A percentile compares a stretch with the other conserved stretches of the same genome.
Evolutionary conservation across 257 asterid genomes (phyloP).

Genomic region (Scutellaria barbata): DNA sequence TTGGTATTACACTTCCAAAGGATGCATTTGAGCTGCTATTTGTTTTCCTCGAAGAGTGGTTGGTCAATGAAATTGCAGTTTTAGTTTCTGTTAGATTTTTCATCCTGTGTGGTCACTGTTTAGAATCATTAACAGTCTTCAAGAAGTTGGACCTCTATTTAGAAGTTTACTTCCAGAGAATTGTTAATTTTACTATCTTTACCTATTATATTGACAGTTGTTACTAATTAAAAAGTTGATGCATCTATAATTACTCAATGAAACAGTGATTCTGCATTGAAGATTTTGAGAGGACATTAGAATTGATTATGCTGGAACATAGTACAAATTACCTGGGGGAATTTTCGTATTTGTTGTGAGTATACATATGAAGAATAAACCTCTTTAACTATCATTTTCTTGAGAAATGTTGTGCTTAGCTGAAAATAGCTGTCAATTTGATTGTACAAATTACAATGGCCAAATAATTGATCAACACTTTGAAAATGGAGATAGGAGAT

Average conservation of each 20-base stretch:
- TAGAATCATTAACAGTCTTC: slow-evolving; percentile 10
- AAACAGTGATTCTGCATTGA: not conserved
- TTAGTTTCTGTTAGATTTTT: slow-evolving; percentile 29
- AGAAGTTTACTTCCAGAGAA: not conserved
- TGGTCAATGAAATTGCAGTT: slow-evolving; percentile 44
- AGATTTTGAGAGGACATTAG: not conserved
- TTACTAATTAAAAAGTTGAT: slow-evolving; percentile 7
- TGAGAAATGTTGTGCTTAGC: no score
- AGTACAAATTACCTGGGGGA: not conserved
- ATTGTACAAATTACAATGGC: no score
- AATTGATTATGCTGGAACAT: not conserved
- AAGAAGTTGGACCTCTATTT: slow-evolving; percentile 4
- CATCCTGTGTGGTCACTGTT: slow-evolving; percentile 8
- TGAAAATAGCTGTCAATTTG: no score
- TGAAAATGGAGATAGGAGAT: no score
- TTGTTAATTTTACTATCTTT: not conserved
- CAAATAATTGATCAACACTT: no score
- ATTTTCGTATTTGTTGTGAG: not conserved
- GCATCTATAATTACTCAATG: slow-evolving; percentile 7
- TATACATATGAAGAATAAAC: not conserved
- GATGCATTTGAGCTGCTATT: slow-evolving; percentile 88
- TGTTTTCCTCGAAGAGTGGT: slow-evolving; percentile 84
- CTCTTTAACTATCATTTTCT: not conserved
- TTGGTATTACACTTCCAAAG: slow-evolving; percentile 84
- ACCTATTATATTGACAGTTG: not conserved